Percentiles rank a stretch among this genome's conserved stretches.
phyloP scores from a whole-genome alignment of 2,329 filamentous ascomycete species.

The Pseudocercospora eumusae region DNA sequence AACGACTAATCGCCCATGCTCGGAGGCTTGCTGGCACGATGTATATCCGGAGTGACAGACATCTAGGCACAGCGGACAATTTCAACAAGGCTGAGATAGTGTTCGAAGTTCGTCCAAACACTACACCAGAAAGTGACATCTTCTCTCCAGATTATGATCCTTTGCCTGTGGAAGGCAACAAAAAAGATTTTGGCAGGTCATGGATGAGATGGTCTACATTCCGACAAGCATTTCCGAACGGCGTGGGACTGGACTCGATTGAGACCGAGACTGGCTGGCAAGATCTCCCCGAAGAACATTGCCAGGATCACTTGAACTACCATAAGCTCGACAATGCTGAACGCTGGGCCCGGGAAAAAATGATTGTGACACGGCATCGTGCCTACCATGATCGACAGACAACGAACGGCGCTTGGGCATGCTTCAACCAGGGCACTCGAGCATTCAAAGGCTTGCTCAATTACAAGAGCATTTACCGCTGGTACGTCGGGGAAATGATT shows the following conservation, averaged over 20 bases:
- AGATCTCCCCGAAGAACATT: background rate
- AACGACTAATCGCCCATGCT: slow-evolving; percentile 60
- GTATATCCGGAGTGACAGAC: slow-evolving; percentile 66
- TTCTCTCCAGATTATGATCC: slow-evolving; percentile 54
- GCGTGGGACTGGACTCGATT: slow-evolving; percentile 11
- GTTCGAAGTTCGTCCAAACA: slow-evolving; percentile 54
- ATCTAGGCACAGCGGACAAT: slow-evolving; percentile 47
- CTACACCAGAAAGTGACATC: slow-evolving; percentile 43
- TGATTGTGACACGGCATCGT: slow-evolving; percentile 31
- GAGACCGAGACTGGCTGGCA: background rate
- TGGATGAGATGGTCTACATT: slow-evolving; percentile 54
- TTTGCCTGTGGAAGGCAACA: background rate
- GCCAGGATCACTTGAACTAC: background rate
- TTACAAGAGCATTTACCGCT: slow-evolving; percentile 63
- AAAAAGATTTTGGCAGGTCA: slow-evolving; percentile 18
- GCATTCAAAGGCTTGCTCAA: slow-evolving; percentile 74
- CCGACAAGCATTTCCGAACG: slow-evolving; percentile 44
- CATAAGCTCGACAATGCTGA: slow-evolving; percentile 28
- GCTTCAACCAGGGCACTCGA: slow-evolving; percentile 69
- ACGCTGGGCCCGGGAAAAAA: slow-evolving; percentile 37
- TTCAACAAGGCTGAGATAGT: slow-evolving; percentile 61
- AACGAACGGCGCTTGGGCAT: slow-evolving; percentile 53
- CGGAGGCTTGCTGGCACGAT: slow-evolving; percentile 58
- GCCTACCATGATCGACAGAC: slow-evolving; percentile 33
- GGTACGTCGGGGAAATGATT: slow-evolving; percentile 62